Conservation (phyloP, 345 rosid species). For the Dimocarpus longan region DNA sequence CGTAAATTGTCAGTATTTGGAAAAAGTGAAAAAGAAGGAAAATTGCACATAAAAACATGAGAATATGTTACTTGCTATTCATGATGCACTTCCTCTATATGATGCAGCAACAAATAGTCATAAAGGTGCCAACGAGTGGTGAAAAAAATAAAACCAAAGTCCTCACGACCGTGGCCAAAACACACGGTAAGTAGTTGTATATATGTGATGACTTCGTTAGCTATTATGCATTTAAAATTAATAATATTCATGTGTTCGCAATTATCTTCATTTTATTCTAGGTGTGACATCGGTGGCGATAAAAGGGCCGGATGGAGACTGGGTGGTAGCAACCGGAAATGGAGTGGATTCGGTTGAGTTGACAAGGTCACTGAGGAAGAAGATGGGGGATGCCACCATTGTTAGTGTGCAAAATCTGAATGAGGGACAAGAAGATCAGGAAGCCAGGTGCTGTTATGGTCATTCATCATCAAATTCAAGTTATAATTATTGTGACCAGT, state of each 20-base stretch:
- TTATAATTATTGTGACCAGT: neutral
- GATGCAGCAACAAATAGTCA: slow-evolving; percentile 33
- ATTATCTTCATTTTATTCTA: no score
- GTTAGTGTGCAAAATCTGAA: slow-evolving; percentile 13
- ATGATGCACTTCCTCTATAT: neutral
- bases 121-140: slow-evolving; percentile 26
- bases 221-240: no score
- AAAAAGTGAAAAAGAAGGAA: no score
- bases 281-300: neutral
- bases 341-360: slow-evolving; percentile 20
- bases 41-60: no score
- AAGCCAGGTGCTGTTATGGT: neutral
- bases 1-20: no score
- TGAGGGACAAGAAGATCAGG: neutral
- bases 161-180: slow-evolving; percentile 27
- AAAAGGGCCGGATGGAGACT: slow-evolving; percentile 7
- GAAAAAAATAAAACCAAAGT: slow-evolving; percentile 29
- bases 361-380: neutral
- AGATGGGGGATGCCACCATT: neutral
- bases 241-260: no score
- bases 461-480: neutral
- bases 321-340: slow-evolving; percentile 5
- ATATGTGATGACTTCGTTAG: neutral
- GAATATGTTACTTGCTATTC: neutral
- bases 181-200: neutral